Percentiles rank a stretch among this genome's conserved stretches.
phyloP scores from a whole-genome alignment of 805 yeast species.

The Nakazawaea molendinolei region DNA sequence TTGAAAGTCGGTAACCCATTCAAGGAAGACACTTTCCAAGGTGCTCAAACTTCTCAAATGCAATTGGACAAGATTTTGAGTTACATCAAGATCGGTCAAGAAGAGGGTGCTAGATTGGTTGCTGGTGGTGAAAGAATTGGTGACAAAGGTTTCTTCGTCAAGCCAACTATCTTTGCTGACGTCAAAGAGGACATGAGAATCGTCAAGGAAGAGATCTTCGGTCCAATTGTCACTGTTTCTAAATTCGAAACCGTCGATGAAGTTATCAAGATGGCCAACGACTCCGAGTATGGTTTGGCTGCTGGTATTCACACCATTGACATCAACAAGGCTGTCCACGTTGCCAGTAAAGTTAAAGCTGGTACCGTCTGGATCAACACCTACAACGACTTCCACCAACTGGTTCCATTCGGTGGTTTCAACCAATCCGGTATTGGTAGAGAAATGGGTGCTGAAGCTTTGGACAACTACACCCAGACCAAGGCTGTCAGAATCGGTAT shows the following conservation, averaged over 20 bases:
- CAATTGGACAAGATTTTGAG: constrained; percentile 75
- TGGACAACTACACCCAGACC: constrained; percentile 77
- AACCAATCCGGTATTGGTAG: constrained; percentile 90
- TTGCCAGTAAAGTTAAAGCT: constrained; percentile 67
- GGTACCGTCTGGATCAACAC: constrained; percentile 94
- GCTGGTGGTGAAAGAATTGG: constrained; percentile 63
- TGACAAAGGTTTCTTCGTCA: constrained; percentile 59
- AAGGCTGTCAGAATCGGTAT: constrained; percentile 68
- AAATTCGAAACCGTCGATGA: constrained; percentile 82
- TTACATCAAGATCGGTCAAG: constrained; percentile 70
- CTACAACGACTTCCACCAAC: constrained; percentile 80
- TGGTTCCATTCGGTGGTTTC: constrained; percentile 91
- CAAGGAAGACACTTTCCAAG: constrained; percentile 72
- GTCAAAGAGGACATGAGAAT: constrained; percentile 62
- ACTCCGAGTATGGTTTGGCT: constrained; percentile 78
- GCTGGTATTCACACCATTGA: constrained; percentile 84
- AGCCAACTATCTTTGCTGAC: constrained; percentile 71
- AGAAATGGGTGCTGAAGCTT: constrained; percentile 86
- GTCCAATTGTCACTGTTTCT: constrained; percentile 83
- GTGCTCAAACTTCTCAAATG: constrained; percentile 81
- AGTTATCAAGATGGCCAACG: constrained; percentile 71
- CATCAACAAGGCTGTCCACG: constrained; percentile 68
- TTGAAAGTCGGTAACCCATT: constrained; percentile 79
- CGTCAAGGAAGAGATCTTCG: constrained; percentile 77
- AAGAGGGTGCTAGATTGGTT: constrained; percentile 75